Evolutionary conservation across 192 early-diverging fungal genomes (phyloP), one percentile per base, ranked within the genome.

Genomic region (Gigaspora rosea): DNA sequence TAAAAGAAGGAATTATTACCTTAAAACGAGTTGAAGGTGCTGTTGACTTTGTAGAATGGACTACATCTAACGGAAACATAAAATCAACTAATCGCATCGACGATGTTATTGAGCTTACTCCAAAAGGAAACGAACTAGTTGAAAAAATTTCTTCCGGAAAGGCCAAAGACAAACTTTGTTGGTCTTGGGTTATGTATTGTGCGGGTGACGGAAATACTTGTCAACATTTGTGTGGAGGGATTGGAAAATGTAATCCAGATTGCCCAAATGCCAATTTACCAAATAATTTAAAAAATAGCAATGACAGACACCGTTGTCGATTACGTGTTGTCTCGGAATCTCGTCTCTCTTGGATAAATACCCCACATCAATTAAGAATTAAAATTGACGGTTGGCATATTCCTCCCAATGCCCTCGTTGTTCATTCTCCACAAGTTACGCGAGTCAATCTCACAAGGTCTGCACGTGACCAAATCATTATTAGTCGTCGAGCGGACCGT

Each of bases 191-290:
- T 50, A 56, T 71, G 64, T 66, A 66, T 66, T 66, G 64, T 66
- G 64, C 64, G 6, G 64, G 64, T 15, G 64, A 66, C 41, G 69
- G 49, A 32, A 56, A 71, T 71, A 56, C 12, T 33, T 50, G 69
- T 56, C 69, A 71, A 71, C 69, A 71, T 71, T 71, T 71, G 35
- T 71, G 69, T 33, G 69, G 69, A 5, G 69, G 69, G 10, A 71
- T 71, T 52, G 69, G 69, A 6, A 71, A 27, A 56, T 71, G 70
- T 71, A 56, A 52, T 35, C 70, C 69, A 33, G 51, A 71, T 50
- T 51, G 70, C 52, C 27, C 27, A 33, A 71, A 71, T 51, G 49
- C 2, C 7, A 71, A 71, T 56, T 32, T 71, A 54, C 70, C 70
- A 1, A 71, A 71, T 22, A 71, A 71, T 33, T 15, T 71, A 71